A percentile compares a stretch with the other conserved stretches of the same genome.
Conservation (phyloP, 495 filamentous ascomycete species). For the Penicillium coffeae region DNA sequence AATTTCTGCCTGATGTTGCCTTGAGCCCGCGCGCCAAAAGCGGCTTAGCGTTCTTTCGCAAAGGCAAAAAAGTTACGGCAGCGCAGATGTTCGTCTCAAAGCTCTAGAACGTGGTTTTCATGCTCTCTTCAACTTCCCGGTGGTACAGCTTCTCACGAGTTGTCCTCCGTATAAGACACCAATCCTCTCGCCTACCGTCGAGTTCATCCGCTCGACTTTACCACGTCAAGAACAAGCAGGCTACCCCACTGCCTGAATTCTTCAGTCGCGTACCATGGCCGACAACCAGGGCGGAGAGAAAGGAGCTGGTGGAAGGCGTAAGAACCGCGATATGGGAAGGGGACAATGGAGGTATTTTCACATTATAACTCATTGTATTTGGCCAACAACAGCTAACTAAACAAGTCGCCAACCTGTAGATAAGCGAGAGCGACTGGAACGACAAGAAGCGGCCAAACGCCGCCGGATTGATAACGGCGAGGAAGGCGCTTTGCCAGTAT, state of each 20-base stretch:
- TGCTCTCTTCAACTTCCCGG: neutral
- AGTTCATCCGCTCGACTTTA: conserved; percentile 1
- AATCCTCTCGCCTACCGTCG: neutral
- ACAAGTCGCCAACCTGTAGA: conserved; percentile 59
- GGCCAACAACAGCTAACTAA: conserved; percentile 51
- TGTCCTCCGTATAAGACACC: neutral
- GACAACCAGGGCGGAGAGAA: conserved; percentile 37
- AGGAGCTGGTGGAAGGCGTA: conserved; percentile 44
- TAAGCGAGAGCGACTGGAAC: conserved; percentile 59
- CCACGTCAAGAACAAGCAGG: conserved; percentile 7
- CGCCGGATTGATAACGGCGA: conserved; percentile 50
- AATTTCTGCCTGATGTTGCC: conserved; percentile 2
- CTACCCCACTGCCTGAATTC: conserved; percentile 18
- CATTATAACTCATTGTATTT: conserved; percentile 1
- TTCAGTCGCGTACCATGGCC: conserved; percentile 34
- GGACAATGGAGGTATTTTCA: conserved; percentile 58
- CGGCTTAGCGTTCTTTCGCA: neutral
- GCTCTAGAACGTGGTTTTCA: neutral
- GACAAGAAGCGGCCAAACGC: conserved; percentile 55
- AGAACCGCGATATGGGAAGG: conserved; percentile 64
- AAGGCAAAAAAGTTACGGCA: neutral
- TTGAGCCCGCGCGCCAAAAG: neutral
- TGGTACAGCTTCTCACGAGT: neutral
- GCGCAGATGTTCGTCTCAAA: neutral
- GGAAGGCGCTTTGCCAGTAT: conserved; percentile 34